These are phyloP conservation scores for Echria macrotheca DNA, from an alignment of 495 filamentous ascomycete genomes.

Conservation along the genomic window DNA sequence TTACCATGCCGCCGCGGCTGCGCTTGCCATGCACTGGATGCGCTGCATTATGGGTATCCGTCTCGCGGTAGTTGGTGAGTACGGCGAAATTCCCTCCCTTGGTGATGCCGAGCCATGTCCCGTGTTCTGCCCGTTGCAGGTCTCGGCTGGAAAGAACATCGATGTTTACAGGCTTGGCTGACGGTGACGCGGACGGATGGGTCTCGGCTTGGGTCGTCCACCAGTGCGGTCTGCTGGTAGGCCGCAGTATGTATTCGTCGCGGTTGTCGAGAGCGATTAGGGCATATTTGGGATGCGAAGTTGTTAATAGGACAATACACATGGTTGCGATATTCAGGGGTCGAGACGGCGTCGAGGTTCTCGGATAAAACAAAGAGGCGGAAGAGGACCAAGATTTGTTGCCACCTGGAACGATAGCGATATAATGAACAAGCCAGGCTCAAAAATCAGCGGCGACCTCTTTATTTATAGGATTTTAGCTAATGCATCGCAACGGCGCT, in stretches of 20 bases:
- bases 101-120: conserved; percentile 94
- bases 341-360: no score
- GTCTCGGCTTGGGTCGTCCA: conserved; percentile 55
- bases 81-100: conserved; percentile 78
- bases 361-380: no score
- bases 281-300: conserved; percentile 82
- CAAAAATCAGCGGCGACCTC: neutral
- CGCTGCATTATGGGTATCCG: conserved; percentile 45
- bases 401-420: no score
- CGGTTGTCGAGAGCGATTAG: conserved; percentile 89
- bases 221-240: conserved; percentile 77
- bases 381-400: no score
- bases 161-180: conserved; percentile 18
- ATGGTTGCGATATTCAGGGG: conserved; percentile 44
- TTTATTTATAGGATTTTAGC: neutral
- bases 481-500: no score
- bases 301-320: conserved; percentile 91
- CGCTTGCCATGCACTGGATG: conserved; percentile 52
- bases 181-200: conserved; percentile 6
- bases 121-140: conserved; percentile 50
- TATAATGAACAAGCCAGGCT: no score
- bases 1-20: conserved; percentile 81
- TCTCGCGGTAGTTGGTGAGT: conserved; percentile 91
- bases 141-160: conserved; percentile 48
- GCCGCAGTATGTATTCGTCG: conserved; percentile 90